Conservation (phyloP, 495 filamentous ascomycete genomes). For the Hypoxylon rickii region DNA sequence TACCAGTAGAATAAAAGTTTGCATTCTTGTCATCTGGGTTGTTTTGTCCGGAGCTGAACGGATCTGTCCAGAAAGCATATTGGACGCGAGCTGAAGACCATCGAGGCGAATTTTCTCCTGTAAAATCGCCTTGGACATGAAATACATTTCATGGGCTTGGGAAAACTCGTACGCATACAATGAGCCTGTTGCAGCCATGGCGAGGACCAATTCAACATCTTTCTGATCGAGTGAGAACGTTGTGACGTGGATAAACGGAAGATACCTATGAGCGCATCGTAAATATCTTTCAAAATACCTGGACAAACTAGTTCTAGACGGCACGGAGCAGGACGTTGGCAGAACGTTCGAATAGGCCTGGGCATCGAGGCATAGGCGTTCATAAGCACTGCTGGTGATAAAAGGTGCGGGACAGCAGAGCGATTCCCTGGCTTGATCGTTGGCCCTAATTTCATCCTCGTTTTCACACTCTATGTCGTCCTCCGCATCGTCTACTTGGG, state of each 20-base stretch:
- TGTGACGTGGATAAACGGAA: conserved; percentile 56
- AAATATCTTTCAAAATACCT: conserved; percentile 57
- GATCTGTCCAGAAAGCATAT: conserved; percentile 40
- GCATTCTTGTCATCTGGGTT: conserved; percentile 48
- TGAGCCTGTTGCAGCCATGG: conserved; percentile 54
- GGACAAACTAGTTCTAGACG: conserved; percentile 51
- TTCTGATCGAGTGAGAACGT: conserved; percentile 52
- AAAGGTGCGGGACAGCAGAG: conserved; percentile 46
- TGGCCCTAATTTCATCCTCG: not conserved
- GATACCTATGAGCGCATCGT: conserved; percentile 54
- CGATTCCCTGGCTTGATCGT: not conserved
- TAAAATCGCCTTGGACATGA: conserved; percentile 49
- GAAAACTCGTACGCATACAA: conserved; percentile 55
- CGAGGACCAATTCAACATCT: conserved; percentile 53
- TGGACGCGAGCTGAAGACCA: conserved; percentile 52
- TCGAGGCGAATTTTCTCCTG: conserved; percentile 52
- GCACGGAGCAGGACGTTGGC: conserved; percentile 53
- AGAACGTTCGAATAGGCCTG: conserved; percentile 55
- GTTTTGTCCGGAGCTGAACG: conserved; percentile 32
- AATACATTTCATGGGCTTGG: conserved; percentile 55
- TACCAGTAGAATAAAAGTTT: conserved; percentile 51
- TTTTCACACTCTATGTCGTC: not conserved
- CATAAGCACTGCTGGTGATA: conserved; percentile 54
- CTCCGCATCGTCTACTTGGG: conserved; percentile 8
- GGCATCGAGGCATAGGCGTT: conserved; percentile 52